These are phyloP conservation scores for Hortiboletus campestris DNA, from an alignment of 768 basidiomycete species.

Conservation along the genomic window DNA sequence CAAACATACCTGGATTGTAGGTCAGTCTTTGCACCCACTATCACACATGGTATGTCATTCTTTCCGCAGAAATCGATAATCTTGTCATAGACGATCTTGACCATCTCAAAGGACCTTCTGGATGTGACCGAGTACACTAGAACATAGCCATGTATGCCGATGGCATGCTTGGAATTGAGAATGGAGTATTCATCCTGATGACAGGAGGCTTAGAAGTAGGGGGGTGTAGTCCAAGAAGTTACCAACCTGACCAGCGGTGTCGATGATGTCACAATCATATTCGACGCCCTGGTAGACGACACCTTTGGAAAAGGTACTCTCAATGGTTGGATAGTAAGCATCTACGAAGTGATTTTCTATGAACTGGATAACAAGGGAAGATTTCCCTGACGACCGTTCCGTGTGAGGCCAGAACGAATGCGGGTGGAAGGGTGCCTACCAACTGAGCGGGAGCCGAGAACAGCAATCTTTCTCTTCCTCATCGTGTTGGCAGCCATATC, in stretches of 20 bases:
- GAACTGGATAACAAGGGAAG: conserved; percentile 89
- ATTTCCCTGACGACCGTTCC: conserved; percentile 69
- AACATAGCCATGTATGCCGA: conserved; percentile 96
- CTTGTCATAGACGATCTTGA: conserved; percentile 91
- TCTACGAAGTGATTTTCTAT: conserved; percentile 92
- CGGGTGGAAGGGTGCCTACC: conserved; percentile 47
- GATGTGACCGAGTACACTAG: conserved; percentile 95
- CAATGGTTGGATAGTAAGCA: conserved; percentile 94
- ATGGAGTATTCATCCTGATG: conserved; percentile 88
- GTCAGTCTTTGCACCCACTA: conserved; percentile 93
- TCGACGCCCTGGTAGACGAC: conserved; percentile 86
- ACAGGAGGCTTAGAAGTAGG: conserved; percentile 4
- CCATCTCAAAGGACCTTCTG: conserved; percentile 90
- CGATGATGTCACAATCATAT: conserved; percentile 96
- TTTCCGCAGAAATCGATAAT: conserved; percentile 85
- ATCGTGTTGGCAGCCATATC: conserved; percentile 40
- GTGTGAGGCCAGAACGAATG: conserved; percentile 14
- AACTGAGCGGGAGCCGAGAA: conserved; percentile 84
- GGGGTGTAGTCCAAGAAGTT: neutral
- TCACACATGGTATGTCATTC: conserved; percentile 84
- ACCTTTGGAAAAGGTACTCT: conserved; percentile 81
- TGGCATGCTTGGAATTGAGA: conserved; percentile 89
- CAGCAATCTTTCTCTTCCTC: conserved; percentile 86
- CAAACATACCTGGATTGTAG: conserved; percentile 65
- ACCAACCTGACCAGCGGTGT: conserved; percentile 93